Percentiles rank a stretch among this genome's conserved stretches.
Evolutionary conservation across 768 basidiomycete species (phyloP).

Genomic region (Tephrocybe sp.): DNA sequence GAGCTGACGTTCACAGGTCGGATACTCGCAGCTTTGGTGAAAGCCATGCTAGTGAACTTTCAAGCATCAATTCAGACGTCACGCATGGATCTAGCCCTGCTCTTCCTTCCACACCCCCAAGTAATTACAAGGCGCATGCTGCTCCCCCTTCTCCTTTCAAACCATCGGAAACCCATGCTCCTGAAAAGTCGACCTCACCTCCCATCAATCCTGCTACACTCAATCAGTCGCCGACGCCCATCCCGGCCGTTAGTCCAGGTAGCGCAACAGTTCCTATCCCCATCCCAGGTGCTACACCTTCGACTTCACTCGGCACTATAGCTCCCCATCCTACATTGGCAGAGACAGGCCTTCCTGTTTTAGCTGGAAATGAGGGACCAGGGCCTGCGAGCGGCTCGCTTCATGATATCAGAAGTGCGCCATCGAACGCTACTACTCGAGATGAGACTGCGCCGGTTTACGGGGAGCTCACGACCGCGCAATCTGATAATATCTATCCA

Average conservation of each 20-base stretch:
- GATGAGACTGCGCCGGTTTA: constrained; percentile 25
- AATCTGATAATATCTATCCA: constrained; percentile 33
- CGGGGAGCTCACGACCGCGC: constrained; percentile 20
- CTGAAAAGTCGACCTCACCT: constrained; percentile 19
- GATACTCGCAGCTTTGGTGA: constrained; percentile 84
- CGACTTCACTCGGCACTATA: constrained; percentile 18
- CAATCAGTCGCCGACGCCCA: constrained; percentile 18
- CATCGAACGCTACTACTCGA: constrained; percentile 33
- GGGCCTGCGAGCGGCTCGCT: constrained; percentile 68
- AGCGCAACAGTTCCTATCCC: constrained; percentile 20
- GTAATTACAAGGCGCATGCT: constrained; percentile 20
- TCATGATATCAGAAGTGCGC: constrained; percentile 43
- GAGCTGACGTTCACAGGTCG: constrained; percentile 60
- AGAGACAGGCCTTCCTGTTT: constrained; percentile 73
- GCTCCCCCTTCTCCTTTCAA: constrained; percentile 14
- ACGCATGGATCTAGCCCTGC: constrained; percentile 23
- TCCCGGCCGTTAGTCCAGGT: constrained; percentile 26
- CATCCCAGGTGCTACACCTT: constrained; percentile 29
- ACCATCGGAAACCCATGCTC: constrained; percentile 15
- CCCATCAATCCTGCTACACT: constrained; percentile 24
- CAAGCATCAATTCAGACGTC: constrained; percentile 42
- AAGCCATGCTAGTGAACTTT: constrained; percentile 75
- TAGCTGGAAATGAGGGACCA: constrained; percentile 56
- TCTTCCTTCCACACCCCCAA: constrained; percentile 39
- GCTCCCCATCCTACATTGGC: constrained; percentile 61